Base-by-base conservation (phyloP, 2,329 filamentous ascomycete genomes). In the Botrytis elliptica region DNA sequence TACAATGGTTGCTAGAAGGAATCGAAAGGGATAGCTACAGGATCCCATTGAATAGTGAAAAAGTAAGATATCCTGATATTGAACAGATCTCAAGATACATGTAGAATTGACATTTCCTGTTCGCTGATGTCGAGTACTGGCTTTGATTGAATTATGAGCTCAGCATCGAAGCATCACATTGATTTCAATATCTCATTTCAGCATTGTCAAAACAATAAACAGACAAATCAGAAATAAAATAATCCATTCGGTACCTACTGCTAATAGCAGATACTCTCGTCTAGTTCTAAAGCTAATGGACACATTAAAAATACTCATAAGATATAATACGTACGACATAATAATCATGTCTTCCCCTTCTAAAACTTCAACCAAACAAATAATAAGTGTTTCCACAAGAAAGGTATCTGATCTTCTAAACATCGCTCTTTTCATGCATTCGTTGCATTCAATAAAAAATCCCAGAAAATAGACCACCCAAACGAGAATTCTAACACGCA, bases 311-410 rank as follows among this genome's bases (percentile, higher is more conserved):
- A 42, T 42, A 63, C 60, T 63, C 60, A 42, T 63, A 63, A 38
- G 38, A 42, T 42, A 63, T 63, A 42, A 63, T 63, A 42, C 38
- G 60, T 63, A 63, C 60, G 60, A 63, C 60, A 42, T 63, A 63
- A 63, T 6, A 25, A 29, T 42, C 38, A n/a, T 20, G 25, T 5
- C 60, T 63, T 29, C 38, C 60, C 16, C 38, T 42, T 42, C 7
- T 63, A 63, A n/a, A 63, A 18, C 16, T n/a, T 63, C 38, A n/a
- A 42, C 60, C 36, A 12, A 5, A 36, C 12, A 20, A 55, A 36
- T 22, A 20, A 55, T 25, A 67, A 29, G 18, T 20, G 22, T 55
- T 29, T 29, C 22, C 65, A 20, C 46, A 40, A 16, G 22, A 55
- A 20, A 38, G 18, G 20, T 55, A 29, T 68, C 46, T 55, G 38